Evolutionary conservation across 129 eudicot species (phyloP).

Genomic region (Lonicera japonica): DNA sequence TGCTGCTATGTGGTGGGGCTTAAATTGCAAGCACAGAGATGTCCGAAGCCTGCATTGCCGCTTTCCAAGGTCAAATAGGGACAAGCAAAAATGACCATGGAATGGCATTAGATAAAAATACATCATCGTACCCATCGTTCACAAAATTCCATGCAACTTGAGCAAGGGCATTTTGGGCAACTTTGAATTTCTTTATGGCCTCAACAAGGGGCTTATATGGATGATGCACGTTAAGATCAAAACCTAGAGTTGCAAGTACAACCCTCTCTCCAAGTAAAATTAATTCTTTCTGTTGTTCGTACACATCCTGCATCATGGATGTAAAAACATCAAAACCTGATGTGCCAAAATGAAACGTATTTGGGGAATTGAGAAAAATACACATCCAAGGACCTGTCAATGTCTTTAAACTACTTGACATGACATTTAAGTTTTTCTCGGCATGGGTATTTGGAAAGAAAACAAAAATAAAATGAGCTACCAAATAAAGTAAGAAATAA

Average conservation of each 20-base stretch:
- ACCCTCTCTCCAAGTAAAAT: constrained; percentile 74
- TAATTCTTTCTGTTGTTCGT: constrained; percentile 92
- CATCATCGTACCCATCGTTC: constrained; percentile 83
- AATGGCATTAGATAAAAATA: constrained; percentile 30
- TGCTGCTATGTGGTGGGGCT: constrained; percentile 97
- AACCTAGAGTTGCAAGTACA: constrained; percentile 83
- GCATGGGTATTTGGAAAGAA: background rate
- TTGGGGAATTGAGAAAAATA: background rate
- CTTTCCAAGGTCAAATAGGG: constrained; percentile 68
- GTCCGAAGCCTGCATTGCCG: constrained; percentile 99
- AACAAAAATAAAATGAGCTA: background rate
- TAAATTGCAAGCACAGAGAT: constrained; percentile 95
- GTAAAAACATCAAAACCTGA: background rate
- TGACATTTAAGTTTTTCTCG: background rate
- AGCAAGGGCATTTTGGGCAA: constrained; percentile 92
- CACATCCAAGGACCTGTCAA: background rate
- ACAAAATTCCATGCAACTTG: constrained; percentile 99
- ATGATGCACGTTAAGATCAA: constrained; percentile 79
- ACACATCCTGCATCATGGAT: constrained; percentile 68
- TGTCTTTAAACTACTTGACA: background rate
- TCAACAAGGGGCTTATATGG: constrained; percentile 95
- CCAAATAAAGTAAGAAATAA: no score
- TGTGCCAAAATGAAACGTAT: no score
- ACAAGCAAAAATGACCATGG: constrained; percentile 36
- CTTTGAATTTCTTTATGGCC: constrained; percentile 89